Evolutionary conservation across 2,329 filamentous ascomycete species (phyloP).

Genomic region (Mycosphaerella sp.): DNA sequence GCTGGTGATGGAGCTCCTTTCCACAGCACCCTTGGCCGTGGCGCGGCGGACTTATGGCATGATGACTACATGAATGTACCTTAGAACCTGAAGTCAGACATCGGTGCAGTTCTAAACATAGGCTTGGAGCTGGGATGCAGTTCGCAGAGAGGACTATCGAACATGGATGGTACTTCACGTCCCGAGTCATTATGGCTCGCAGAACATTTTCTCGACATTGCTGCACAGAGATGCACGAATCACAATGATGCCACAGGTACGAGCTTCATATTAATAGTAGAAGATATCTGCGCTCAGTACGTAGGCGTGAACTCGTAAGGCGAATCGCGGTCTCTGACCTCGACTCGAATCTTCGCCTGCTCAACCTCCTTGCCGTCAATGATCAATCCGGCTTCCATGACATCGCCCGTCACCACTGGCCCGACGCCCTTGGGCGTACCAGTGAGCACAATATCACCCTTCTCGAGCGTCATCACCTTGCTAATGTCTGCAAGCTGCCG

Average conservation of each 20-base stretch:
- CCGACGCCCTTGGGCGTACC: slow-evolving; percentile 96
- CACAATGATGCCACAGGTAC: background rate
- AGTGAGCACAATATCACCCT: slow-evolving; percentile 90
- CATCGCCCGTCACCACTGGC: slow-evolving; percentile 73
- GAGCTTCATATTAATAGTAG: background rate
- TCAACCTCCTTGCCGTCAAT: slow-evolving; percentile 76
- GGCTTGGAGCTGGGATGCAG: too few relatives aligned
- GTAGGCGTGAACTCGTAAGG: slow-evolving; percentile 64
- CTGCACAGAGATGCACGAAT: too few relatives aligned
- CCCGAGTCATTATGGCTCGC: too few relatives aligned
- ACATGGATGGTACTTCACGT: too few relatives aligned
- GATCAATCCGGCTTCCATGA: slow-evolving; percentile 76
- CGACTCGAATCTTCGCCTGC: slow-evolving; percentile 77
- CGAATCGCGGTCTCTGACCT: slow-evolving; percentile 70
- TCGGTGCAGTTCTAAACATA: too few relatives aligned
- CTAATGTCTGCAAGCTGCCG: slow-evolving; percentile 85
- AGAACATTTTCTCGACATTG: too few relatives aligned
- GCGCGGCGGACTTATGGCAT: background rate
- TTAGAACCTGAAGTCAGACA: too few relatives aligned
- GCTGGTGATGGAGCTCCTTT: background rate
- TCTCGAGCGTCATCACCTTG: slow-evolving; percentile 86
- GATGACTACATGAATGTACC: background rate
- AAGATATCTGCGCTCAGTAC: slow-evolving; percentile 26
- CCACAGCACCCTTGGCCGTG: background rate
- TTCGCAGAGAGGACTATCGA: too few relatives aligned